phyloP scores from a whole-genome alignment of 345 rosid species.

The Eucalyptus regnans region DNA sequence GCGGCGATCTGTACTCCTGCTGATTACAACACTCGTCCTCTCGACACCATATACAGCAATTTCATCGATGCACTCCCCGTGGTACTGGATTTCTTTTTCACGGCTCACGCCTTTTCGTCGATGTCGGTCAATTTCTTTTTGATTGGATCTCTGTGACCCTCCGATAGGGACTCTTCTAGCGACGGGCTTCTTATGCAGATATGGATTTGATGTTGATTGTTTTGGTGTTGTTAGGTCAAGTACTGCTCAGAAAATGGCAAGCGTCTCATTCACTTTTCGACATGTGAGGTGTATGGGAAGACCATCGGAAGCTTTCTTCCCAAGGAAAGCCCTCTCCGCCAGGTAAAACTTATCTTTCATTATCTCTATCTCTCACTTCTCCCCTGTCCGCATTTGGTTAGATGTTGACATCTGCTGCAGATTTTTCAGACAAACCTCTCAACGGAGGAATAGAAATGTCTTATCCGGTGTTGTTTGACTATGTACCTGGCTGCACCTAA shows the following conservation, averaged over 20 bases:
- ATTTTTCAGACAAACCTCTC: background rate
- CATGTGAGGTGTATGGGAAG: constrained; percentile 98
- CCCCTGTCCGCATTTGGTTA: background rate
- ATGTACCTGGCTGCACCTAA: background rate
- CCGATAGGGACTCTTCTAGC: background rate
- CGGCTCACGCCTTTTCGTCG: background rate
- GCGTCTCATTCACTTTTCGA: constrained; percentile 96
- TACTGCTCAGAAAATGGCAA: constrained; percentile 95
- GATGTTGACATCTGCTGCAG: background rate
- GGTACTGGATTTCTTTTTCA: constrained; percentile 26
- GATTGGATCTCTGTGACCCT: background rate
- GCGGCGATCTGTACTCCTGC: constrained; percentile 99
- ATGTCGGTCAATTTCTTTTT: background rate
- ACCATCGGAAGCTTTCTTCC: constrained; percentile 93
- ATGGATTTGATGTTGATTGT: constrained; percentile 4
- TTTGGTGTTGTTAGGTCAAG: constrained; percentile 49
- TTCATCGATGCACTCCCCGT: constrained; percentile 97
- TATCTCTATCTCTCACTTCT: background rate
- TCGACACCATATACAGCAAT: constrained; percentile 95
- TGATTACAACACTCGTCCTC: constrained; percentile 96
- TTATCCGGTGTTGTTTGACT: background rate
- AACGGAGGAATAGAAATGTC: background rate
- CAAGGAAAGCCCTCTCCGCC: constrained; percentile 83
- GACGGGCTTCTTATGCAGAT: background rate
- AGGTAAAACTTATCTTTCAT: constrained; percentile 29